Base-by-base conservation (phyloP, 768 basidiomycete genomes). In the Rubroboletus pulcherrimus region DNA sequence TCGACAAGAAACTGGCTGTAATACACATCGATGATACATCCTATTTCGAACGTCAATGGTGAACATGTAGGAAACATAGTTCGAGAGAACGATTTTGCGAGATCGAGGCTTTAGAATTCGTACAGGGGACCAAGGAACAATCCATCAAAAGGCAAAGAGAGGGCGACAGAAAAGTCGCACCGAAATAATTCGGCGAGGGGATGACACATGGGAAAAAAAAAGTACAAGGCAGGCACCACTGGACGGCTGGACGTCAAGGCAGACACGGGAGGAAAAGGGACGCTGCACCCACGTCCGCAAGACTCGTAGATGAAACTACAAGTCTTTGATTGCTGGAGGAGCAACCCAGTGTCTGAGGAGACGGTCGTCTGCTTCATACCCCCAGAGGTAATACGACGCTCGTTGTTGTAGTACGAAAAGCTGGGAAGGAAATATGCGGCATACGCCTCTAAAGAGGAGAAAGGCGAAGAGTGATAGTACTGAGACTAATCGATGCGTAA, bases 311-410 rank as follows among this genome's bases (percentile, higher is more conserved):
- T 14, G 34, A 46, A 34, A 21, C 51, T 69, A 64, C 42, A 67
- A 4, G 2, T 71, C 67, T 48, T 69, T 71, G 12, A 67, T 63
- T 9, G 65, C 58, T 3, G 67, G 59, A 10, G 59, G 51, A 29
- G 62, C 51, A 7, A 71, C 61, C 63, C 62, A 67, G 9, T 61
- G 55, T 58, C 61, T 62, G 7, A 70, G 30, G 24, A 54, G 45
- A 24, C 51, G 44, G 64, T 73, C 62, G 59, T 73, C 55, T 35
- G 55, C 64, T 55, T 80, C 80, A 48, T 78, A 71, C 4, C 85
- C 87, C 66, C 79, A 79, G 11, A 87, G 68, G 69, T 89, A 89
- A 74, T 86, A 89, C 49, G 78, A 71, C 40, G 79, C 76, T 21
- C 86, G 77, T 15, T 72, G 71, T 55, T 75, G 74, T 62, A 88